Conservation (phyloP, 2,329 filamentous ascomycete genomes). For the Penicillium sp. region DNA sequence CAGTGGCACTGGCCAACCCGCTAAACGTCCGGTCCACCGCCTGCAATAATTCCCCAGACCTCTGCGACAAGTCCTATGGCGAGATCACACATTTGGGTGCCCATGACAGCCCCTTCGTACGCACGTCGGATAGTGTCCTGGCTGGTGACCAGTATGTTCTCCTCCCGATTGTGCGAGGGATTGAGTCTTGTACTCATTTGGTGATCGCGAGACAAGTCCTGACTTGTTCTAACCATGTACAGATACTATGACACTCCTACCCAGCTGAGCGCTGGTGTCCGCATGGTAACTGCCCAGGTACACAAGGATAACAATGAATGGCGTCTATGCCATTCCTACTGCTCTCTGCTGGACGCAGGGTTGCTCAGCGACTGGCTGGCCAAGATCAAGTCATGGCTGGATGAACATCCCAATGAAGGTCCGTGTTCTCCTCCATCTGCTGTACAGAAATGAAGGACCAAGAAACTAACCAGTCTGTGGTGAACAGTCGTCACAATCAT, state of each 20-base stretch:
- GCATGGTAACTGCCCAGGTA: conserved; percentile 72
- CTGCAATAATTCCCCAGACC: conserved; percentile 79
- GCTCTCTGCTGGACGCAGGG: conserved; percentile 70
- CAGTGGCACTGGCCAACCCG: conserved; percentile 33
- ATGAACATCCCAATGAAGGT: conserved; percentile 67
- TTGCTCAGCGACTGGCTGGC: conserved; percentile 65
- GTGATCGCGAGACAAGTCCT: not conserved
- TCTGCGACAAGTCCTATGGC: conserved; percentile 73
- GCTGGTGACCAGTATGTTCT: conserved; percentile 69
- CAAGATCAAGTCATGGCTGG: conserved; percentile 70
- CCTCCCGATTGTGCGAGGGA: too few species aligned
- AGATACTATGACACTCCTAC: conserved; percentile 67
- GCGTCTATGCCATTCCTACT: conserved; percentile 71
- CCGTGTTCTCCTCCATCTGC: conserved; percentile 6
- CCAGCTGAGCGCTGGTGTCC: conserved; percentile 71
- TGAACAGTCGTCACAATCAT: conserved; percentile 68
- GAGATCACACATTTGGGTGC: conserved; percentile 78
- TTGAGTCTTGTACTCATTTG: not conserved
- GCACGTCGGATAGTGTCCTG: conserved; percentile 65
- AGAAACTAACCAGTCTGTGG: conserved; percentile 8
- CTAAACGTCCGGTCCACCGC: conserved; percentile 48
- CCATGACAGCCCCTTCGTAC: conserved; percentile 73
- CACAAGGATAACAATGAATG: conserved; percentile 64
- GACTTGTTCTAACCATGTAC: conserved; percentile 7
- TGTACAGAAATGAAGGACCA: not conserved